Conservation (phyloP, 192 early-diverging fungal genomes). For the Diversispora eburnea region DNA sequence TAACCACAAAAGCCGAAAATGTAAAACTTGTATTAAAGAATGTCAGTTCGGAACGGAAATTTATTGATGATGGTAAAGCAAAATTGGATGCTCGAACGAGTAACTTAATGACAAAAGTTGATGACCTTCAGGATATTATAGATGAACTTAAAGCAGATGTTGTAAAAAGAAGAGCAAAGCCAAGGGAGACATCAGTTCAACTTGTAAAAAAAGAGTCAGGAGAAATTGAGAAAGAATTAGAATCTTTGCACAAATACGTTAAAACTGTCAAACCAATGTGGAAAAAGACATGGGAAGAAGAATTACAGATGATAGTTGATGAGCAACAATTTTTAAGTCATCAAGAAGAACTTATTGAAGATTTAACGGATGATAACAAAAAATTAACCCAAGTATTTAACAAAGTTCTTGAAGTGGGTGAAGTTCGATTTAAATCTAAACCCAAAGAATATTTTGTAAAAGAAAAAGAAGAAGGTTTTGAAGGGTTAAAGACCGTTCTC, state of each 20-base stretch:
- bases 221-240: slow-evolving; percentile 48
- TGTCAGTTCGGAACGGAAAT: slow-evolving; percentile 38
- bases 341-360: slow-evolving; percentile 65
- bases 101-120: slow-evolving; percentile 48
- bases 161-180: slow-evolving; percentile 61
- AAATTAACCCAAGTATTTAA: slow-evolving; percentile 56
- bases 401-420: slow-evolving; percentile 60
- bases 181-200: slow-evolving; percentile 50
- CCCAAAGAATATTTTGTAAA: slow-evolving; percentile 56
- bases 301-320: slow-evolving; percentile 74
- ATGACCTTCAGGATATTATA: slow-evolving; percentile 63
- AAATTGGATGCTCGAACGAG: slow-evolving; percentile 54
- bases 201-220: slow-evolving; percentile 53
- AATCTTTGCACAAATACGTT: slow-evolving; percentile 56
- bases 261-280: slow-evolving; percentile 61
- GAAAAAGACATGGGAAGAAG: slow-evolving; percentile 83
- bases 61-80: slow-evolving; percentile 59
- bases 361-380: slow-evolving; percentile 61
- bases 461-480: slow-evolving; percentile 56
- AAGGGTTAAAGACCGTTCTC: slow-evolving; percentile 63
- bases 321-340: slow-evolving; percentile 81
- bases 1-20: slow-evolving; percentile 37
- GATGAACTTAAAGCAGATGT: slow-evolving; percentile 75
- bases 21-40: slow-evolving; percentile 35
- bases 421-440: slow-evolving; percentile 45